phyloP scores from a whole-genome alignment of 768 basidiomycete genomes.

The Saitozyma podzolica region DNA sequence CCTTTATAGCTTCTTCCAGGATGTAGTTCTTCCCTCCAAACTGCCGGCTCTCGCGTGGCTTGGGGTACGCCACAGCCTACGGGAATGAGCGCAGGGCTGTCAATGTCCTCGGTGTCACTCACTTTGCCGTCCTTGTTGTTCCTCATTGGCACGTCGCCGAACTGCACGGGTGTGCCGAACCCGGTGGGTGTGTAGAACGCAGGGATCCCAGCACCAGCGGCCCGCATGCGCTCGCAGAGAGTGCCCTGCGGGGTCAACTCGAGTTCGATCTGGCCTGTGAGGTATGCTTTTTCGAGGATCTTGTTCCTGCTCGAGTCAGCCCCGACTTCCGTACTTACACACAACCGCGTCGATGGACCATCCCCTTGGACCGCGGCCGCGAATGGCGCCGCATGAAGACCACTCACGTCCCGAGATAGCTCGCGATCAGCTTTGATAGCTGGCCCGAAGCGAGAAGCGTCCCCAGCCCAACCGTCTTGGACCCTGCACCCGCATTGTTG shows the following conservation, averaged over 20 bases:
- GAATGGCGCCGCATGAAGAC: background rate
- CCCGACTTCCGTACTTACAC: no score
- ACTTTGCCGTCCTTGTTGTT: conserved; percentile 9
- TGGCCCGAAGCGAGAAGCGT: conserved; percentile 40
- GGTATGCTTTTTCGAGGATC: conserved; percentile 37
- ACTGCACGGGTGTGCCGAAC: conserved; percentile 43
- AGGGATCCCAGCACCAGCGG: conserved; percentile 46
- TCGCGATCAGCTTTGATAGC: conserved; percentile 40
- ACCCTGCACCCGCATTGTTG: conserved; percentile 48
- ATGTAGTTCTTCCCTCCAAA: conserved; percentile 41
- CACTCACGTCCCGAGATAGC: conserved; percentile 31
- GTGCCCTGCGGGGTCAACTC: conserved; percentile 47
- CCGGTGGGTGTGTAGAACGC: conserved; percentile 46
- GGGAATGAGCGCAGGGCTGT: conserved; percentile 19
- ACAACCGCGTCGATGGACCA: conserved; percentile 13
- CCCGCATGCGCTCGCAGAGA: conserved; percentile 43
- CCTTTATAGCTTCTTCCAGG: conserved; percentile 46
- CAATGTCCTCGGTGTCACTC: conserved; percentile 12
- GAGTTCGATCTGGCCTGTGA: conserved; percentile 34
- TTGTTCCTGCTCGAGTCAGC: conserved; percentile 31
- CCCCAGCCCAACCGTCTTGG: conserved; percentile 27
- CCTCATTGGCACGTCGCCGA: conserved; percentile 41
- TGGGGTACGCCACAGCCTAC: conserved; percentile 16
- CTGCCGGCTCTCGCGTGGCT: conserved; percentile 21
- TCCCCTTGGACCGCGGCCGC: no score